Conservation (phyloP, 371 early-diverging fungal genomes). For the Smittium mucronatum region DNA sequence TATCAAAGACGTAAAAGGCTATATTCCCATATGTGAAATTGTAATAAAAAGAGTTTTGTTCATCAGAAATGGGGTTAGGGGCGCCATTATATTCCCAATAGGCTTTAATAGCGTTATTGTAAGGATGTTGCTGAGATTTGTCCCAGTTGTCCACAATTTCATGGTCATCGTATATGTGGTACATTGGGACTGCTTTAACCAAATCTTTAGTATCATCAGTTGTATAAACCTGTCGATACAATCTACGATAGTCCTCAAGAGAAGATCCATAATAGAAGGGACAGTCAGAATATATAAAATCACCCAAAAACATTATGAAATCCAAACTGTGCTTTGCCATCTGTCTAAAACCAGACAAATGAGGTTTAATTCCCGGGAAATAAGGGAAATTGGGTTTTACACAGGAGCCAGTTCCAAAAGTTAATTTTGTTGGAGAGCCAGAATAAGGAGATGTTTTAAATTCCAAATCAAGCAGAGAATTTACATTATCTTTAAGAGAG, state of each 20-base stretch:
- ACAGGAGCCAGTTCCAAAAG: slow-evolving; percentile 34
- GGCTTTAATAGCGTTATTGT: slow-evolving; percentile 30
- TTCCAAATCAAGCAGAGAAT: slow-evolving; percentile 18
- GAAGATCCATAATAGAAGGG: slow-evolving; percentile 30
- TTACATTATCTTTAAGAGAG: slow-evolving; percentile 17
- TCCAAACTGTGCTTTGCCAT: slow-evolving; percentile 26
- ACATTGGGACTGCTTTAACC: slow-evolving; percentile 27
- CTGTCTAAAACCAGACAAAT: slow-evolving; percentile 22
- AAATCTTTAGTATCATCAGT: slow-evolving; percentile 23
- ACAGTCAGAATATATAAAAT: slow-evolving; percentile 38
- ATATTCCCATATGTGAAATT: slow-evolving; percentile 33
- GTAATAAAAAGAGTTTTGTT: slow-evolving; percentile 24
- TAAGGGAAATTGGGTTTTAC: slow-evolving; percentile 39
- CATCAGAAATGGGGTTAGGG: slow-evolving; percentile 19
- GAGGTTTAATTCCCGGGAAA: slow-evolving; percentile 17
- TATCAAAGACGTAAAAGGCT: slow-evolving; percentile 36
- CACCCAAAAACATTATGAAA: slow-evolving; percentile 35
- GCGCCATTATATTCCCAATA: slow-evolving; percentile 35
- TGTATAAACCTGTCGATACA: slow-evolving; percentile 35
- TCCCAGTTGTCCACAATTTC: slow-evolving; percentile 39
- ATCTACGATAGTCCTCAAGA: slow-evolving; percentile 29
- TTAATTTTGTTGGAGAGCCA: slow-evolving; percentile 17
- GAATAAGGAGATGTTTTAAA: slow-evolving; percentile 31
- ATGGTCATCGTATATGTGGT: slow-evolving; percentile 38
- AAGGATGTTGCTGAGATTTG: slow-evolving; percentile 18